Conservation (phyloP, 441 rosid genomes). For the Isatis lusitanica region DNA sequence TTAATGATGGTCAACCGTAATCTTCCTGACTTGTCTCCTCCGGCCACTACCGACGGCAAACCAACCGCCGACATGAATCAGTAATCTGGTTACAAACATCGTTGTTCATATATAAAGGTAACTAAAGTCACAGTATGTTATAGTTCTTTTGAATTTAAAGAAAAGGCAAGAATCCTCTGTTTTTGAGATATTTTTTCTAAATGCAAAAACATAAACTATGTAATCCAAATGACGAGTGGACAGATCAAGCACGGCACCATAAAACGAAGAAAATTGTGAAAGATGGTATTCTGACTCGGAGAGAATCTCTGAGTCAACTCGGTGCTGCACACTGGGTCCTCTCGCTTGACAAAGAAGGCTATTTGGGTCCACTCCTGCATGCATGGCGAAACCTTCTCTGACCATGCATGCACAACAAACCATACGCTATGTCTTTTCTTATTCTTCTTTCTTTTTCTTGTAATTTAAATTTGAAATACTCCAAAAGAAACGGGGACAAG, state of each 20-base stretch:
- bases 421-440: constrained; percentile 30
- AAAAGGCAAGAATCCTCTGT: constrained; percentile 15
- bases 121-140: neutral
- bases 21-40: constrained; percentile 6
- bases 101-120: neutral
- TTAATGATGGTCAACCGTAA: constrained; percentile 25
- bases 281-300: constrained; percentile 10
- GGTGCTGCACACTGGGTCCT: constrained; percentile 15
- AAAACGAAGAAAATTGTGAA: neutral
- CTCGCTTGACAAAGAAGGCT: constrained; percentile 27
- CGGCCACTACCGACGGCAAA: neutral
- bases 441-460: neutral
- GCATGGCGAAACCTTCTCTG: constrained; percentile 25
- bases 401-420: constrained; percentile 32
- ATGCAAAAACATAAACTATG: constrained; percentile 10
- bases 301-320: constrained; percentile 34
- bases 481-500: neutral
- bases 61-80: neutral
- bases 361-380: constrained; percentile 36
- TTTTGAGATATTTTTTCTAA: neutral
- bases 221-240: neutral
- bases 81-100: no score
- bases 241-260: neutral
- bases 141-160: neutral
- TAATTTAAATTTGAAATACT: neutral